Conservation (phyloP, 2,329 filamentous ascomycete genomes). For the Penicillium sp. region DNA sequence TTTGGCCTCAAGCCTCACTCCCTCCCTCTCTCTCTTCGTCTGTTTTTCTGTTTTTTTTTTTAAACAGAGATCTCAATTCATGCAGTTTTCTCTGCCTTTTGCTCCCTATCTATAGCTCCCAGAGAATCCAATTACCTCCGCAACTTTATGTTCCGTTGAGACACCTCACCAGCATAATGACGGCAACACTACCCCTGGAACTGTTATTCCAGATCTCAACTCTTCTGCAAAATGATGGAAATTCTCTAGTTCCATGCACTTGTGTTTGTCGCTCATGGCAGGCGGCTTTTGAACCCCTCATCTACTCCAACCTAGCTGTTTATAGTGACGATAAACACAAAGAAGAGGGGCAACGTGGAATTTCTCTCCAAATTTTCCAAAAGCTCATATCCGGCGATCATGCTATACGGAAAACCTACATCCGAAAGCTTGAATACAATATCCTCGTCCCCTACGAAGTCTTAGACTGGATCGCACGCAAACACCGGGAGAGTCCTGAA, state of each 20-base stretch:
- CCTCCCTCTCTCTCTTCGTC: neutral
- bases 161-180: neutral
- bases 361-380: constrained; percentile 12
- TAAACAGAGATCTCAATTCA: neutral
- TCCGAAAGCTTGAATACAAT: constrained; percentile 11
- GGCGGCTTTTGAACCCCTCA: constrained; percentile 12
- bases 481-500: neutral
- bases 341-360: neutral
- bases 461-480: constrained; percentile 6
- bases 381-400: constrained; percentile 8
- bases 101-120: neutral
- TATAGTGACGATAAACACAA: constrained; percentile 10
- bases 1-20: neutral
- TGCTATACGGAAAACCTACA: constrained; percentile 2
- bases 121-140: neutral
- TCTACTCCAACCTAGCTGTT: constrained; percentile 12
- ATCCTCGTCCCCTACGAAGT: constrained; percentile 12
- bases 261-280: constrained; percentile 20
- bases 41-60: neutral
- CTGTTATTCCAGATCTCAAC: constrained; percentile 1
- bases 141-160: neutral
- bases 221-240: constrained; percentile 2
- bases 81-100: neutral
- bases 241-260: constrained; percentile 6
- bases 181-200: neutral